These are phyloP conservation scores for Bipolaris zeicola DNA, from an alignment of 2,329 filamentous ascomycete species.

Conservation along the genomic window DNA sequence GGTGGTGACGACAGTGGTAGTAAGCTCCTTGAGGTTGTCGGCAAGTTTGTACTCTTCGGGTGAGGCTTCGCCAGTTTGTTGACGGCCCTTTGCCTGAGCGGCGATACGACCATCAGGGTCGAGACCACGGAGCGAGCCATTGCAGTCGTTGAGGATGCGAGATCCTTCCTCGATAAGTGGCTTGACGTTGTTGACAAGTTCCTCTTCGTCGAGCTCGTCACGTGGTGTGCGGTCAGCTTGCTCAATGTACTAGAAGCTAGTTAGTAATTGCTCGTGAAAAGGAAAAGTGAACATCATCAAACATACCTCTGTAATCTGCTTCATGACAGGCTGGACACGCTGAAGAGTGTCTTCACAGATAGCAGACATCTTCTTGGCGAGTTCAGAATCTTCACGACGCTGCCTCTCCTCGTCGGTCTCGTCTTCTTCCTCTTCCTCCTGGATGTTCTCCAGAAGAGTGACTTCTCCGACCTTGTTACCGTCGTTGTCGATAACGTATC, in stretches of 20 bases:
- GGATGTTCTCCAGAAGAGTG: slow-evolving; percentile 66
- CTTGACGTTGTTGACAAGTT: slow-evolving; percentile 82
- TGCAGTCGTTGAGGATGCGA: slow-evolving; percentile 81
- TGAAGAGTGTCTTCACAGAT: slow-evolving; percentile 81
- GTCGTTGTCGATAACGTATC: slow-evolving; percentile 59
- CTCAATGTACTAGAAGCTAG: slow-evolving; percentile 69
- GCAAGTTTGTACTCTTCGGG: slow-evolving; percentile 86
- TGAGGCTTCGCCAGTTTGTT: slow-evolving; percentile 74
- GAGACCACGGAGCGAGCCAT: slow-evolving; percentile 83
- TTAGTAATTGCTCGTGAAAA: slow-evolving; percentile 30
- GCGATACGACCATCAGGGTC: slow-evolving; percentile 89
- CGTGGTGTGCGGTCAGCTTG: slow-evolving; percentile 78
- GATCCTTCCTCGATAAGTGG: slow-evolving; percentile 87
- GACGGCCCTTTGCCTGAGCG: slow-evolving; percentile 81
- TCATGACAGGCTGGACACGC: slow-evolving; percentile 82
- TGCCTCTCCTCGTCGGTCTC: slow-evolving; percentile 55
- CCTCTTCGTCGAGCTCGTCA: slow-evolving; percentile 88
- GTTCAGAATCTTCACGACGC: slow-evolving; percentile 69
- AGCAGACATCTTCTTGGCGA: slow-evolving; percentile 75
- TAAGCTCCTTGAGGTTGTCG: slow-evolving; percentile 84
- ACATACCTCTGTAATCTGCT: slow-evolving; percentile 78
- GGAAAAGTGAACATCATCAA: not conserved
- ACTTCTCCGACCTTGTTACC: slow-evolving; percentile 69
- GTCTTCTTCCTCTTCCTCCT: slow-evolving; percentile 60
- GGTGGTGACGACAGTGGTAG: slow-evolving; percentile 76